Conservation (phyloP, 192 early-diverging fungal genomes). For the Coemansia sp. region DNA sequence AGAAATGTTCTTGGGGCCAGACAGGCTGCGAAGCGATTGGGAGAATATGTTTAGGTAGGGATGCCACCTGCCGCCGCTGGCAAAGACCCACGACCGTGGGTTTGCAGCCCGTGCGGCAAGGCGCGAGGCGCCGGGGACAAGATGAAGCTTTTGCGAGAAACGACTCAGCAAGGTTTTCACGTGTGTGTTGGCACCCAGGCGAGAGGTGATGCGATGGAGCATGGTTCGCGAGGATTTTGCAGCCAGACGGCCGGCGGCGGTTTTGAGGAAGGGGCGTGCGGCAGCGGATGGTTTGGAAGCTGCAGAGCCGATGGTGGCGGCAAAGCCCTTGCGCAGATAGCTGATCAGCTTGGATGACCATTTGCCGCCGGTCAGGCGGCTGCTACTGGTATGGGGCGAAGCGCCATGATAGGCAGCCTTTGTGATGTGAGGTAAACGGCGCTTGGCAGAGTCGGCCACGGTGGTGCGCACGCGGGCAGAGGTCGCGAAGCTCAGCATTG, state of each 20-base stretch:
- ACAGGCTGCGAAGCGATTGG: constrained; percentile 17
- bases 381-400: constrained; percentile 18
- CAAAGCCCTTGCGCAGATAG: constrained; percentile 23
- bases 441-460: constrained; percentile 4
- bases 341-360: constrained; percentile 28
- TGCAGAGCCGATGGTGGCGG: background rate
- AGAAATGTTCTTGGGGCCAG: constrained; percentile 2
- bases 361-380: constrained; percentile 7
- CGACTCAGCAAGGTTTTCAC: constrained; percentile 10
- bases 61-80: constrained; percentile 41
- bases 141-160: constrained; percentile 4
- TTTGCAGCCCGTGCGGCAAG: constrained; percentile 5
- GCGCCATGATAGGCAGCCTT: constrained; percentile 33
- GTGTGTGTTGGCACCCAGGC: constrained; percentile 5
- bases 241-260: constrained; percentile 16
- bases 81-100: constrained; percentile 25
- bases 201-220: constrained; percentile 7
- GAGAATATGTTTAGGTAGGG: constrained; percentile 25
- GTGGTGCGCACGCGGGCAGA: constrained; percentile 10
- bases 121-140: constrained; percentile 8
- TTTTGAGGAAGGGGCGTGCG: background rate
- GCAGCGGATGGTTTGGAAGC: background rate
- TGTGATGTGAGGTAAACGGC: constrained; percentile 5
- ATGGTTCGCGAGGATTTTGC: constrained; percentile 15
- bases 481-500: constrained; percentile 32